These are phyloP conservation scores for Penicillium sp. DNA, from an alignment of 2,329 filamentous ascomycete species.

Conservation along the genomic window DNA sequence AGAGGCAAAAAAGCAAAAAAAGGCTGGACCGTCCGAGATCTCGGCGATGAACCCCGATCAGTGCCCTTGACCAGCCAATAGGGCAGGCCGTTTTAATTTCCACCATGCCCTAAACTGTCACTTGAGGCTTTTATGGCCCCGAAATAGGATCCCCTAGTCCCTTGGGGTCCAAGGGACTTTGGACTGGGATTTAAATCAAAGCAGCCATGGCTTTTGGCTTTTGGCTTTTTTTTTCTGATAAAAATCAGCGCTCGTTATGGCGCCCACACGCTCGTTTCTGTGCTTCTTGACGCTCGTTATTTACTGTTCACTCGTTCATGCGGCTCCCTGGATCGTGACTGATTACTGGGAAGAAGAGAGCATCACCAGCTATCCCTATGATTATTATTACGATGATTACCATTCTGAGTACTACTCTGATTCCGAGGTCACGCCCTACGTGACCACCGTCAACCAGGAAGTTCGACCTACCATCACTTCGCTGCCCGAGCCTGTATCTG, in stretches of 20 bases:
- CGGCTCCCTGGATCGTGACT: slow-evolving; percentile 31
- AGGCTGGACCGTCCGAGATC: background rate
- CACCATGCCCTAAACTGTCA: background rate
- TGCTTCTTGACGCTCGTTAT: slow-evolving; percentile 18
- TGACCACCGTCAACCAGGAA: slow-evolving; percentile 15
- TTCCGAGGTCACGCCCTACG: background rate
- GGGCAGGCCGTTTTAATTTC: background rate
- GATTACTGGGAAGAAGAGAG: slow-evolving; percentile 22
- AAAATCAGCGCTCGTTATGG: slow-evolving; percentile 15
- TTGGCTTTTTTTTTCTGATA: background rate
- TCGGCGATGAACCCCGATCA: background rate
- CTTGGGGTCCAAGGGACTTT: background rate
- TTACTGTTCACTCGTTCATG: slow-evolving; percentile 17
- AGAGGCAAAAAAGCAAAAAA: background rate
- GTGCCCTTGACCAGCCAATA: background rate
- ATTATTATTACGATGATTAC: background rate
- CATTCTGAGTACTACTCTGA: slow-evolving; percentile 4
- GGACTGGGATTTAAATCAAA: background rate
- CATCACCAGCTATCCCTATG: slow-evolving; percentile 6
- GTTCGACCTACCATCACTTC: slow-evolving; percentile 24
- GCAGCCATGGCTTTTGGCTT: background rate
- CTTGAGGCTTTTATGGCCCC: background rate
- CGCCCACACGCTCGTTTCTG: slow-evolving; percentile 24
- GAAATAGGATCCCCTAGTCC: slow-evolving; percentile 1
- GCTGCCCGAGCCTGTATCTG: slow-evolving; percentile 24